These are phyloP conservation scores for Penicillium sp. DNA, from an alignment of 2,329 filamentous ascomycete species.

Conservation along the genomic window DNA sequence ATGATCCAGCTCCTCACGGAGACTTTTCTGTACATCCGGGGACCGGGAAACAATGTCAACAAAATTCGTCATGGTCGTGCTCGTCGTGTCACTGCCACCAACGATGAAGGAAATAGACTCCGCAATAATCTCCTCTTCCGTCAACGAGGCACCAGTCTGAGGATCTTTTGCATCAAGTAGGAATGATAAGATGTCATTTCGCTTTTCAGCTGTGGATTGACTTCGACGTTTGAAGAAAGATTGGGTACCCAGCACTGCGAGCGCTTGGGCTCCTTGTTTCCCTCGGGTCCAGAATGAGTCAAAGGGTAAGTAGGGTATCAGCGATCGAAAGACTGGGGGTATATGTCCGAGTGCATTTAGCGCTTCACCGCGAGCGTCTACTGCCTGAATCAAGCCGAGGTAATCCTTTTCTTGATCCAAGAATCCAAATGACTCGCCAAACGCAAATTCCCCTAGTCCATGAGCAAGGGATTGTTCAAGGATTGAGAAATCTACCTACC, in stretches of 20 bases:
- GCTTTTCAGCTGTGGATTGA: not conserved
- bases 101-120: conserved; percentile 13
- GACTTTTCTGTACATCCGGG: not conserved
- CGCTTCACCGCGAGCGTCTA: conserved; percentile 3
- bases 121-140: conserved; percentile 11
- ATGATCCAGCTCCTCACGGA: conserved; percentile 3
- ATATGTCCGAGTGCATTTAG: conserved; percentile 4
- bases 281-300: conserved; percentile 7
- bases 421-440: conserved; percentile 9
- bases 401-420: conserved; percentile 2
- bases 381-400: conserved; percentile 2
- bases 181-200: not conserved
- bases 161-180: conserved; percentile 7
- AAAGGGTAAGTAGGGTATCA: not conserved
- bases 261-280: not conserved
- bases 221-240: conserved; percentile 3
- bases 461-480: not conserved
- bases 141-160: not conserved
- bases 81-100: conserved; percentile 13
- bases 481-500: not conserved
- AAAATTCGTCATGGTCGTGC: conserved; percentile 10
- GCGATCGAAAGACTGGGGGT: not conserved
- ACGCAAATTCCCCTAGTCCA: conserved; percentile 1
- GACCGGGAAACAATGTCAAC: conserved; percentile 7
- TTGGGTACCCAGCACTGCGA: conserved; percentile 1